These are phyloP conservation scores for Prillingera fragicola DNA, from an alignment of 1,284 basidiomycete genomes.

Conservation along the genomic window DNA sequence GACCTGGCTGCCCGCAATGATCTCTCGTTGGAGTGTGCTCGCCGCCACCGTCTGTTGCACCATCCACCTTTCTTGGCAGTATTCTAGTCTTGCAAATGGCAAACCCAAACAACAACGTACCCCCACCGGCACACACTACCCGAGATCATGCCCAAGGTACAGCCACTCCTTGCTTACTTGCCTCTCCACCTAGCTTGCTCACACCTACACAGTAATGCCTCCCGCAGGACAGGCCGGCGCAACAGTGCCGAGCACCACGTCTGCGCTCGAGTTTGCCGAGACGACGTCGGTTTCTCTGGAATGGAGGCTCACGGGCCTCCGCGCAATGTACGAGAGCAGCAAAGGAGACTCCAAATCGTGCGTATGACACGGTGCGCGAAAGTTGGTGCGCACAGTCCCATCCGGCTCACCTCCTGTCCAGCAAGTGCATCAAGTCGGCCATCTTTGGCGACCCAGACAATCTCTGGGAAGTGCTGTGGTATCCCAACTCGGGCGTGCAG, in stretches of 20 bases:
- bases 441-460: constrained; percentile 48
- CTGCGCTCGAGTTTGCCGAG: constrained; percentile 51
- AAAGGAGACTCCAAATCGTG: constrained; percentile 46
- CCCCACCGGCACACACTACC: too few relatives aligned
- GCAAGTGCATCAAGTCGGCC: constrained; percentile 48
- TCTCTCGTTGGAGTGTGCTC: not conserved
- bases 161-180: not conserved
- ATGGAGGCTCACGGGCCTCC: constrained; percentile 66
- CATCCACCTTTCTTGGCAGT: not conserved
- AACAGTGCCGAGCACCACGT: not conserved
- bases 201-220: too few relatives aligned
- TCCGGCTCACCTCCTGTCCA: constrained; percentile 10
- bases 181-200: too few relatives aligned
- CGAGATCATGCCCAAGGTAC: too few relatives aligned
- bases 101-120: too few relatives aligned
- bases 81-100: too few relatives aligned
- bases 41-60: not conserved
- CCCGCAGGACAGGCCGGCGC: too few relatives aligned
- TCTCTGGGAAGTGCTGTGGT: constrained; percentile 63
- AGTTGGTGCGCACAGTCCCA: too few relatives aligned
- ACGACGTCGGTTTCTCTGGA: constrained; percentile 63
- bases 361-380: constrained; percentile 7
- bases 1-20: too few relatives aligned
- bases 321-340: constrained; percentile 64
- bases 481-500: constrained; percentile 66